Base-by-base conservation (phyloP, 2,329 filamentous ascomycete species). In the Talaromyces sp. region DNA sequence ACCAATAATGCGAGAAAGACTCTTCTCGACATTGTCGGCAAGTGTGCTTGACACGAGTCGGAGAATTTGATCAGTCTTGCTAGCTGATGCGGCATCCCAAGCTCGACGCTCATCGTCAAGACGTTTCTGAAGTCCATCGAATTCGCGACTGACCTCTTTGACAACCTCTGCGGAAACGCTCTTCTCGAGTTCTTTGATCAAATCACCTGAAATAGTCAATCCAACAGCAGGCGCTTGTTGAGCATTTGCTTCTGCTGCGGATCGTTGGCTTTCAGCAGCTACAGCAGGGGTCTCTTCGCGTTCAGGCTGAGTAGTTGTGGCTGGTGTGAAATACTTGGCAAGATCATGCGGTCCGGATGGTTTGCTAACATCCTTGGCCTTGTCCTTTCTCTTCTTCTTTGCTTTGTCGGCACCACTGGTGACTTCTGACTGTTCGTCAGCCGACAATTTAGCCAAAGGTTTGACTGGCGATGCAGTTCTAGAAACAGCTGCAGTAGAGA, bases 1-100 rank as follows among this genome's bases (percentile, higher is more conserved):
- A 56, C 87, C 86, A 60, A 97, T 88, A 70, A 96, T 91, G 67
- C 87, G 88, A 67, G 88, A 84, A 43, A 97, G 84, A 24, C 91
- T 91, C 71, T 90, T 88, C 76, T 92, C 88, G 27, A 91, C 86
- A 64, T 91, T 91, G 66, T 89, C 87, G 11, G 86, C 87, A 52
- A 92, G 77, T 2, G 89, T 90, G 67, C 82, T 85, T 1, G 88
- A 90, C 3, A 91, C 86, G 62, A 91, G 77, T 33, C 87, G 86
- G 50, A 92, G 82, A 22, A 91, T 82, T 47, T 88, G 86, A 70
- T 91, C 88, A 72, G 90, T 88, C 72, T 88, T 88, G n/a, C 87
- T 84, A 47, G 83, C 81, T 45, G 84, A 83, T 19, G 87, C 83
- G 60, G 86, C 86, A 72, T 88, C 87, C 72, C 87, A 84, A 50